These are phyloP conservation scores for Apophysomyces elegans DNA, from an alignment of 371 early-diverging fungal species.

Conservation along the genomic window DNA sequence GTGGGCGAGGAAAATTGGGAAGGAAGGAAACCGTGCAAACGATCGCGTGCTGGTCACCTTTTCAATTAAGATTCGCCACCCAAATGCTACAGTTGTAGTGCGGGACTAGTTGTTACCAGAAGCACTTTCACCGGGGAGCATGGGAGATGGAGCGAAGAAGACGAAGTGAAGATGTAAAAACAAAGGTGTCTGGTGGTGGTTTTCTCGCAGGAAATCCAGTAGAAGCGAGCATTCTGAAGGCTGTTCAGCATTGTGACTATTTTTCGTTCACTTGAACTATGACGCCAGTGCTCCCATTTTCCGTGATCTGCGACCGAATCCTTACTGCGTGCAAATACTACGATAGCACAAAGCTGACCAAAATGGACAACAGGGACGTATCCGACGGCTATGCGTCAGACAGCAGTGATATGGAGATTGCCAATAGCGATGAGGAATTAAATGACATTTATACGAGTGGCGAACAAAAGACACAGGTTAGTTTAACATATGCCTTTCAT, in stretches of 20 bases:
- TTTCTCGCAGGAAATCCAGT: too few species aligned
- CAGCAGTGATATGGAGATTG: slow-evolving; percentile 23
- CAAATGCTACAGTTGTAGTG: neutral
- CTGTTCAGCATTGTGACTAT: too few species aligned
- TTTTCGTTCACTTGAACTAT: too few species aligned
- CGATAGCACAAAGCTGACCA: neutral
- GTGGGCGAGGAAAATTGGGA: neutral
- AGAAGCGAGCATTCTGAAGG: too few species aligned
- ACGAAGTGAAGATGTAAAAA: too few species aligned
- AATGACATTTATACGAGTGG: slow-evolving; percentile 6
- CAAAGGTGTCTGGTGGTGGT: too few species aligned
- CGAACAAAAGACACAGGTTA: neutral
- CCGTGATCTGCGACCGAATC: neutral
- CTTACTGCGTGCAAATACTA: neutral
- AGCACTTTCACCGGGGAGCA: neutral
- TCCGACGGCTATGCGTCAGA: slow-evolving; percentile 7
- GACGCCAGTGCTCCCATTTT: too few species aligned
- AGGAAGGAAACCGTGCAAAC: neutral
- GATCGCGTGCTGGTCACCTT: neutral
- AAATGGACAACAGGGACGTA: neutral
- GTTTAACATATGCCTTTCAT: neutral
- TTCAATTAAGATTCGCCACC: neutral
- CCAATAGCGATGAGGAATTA: slow-evolving; percentile 16
- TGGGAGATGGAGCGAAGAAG: too few species aligned
- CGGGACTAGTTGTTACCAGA: neutral